Evolutionary conservation across 192 early-diverging fungal genomes (phyloP).

Genomic region (Umbelopsis sp.): DNA sequence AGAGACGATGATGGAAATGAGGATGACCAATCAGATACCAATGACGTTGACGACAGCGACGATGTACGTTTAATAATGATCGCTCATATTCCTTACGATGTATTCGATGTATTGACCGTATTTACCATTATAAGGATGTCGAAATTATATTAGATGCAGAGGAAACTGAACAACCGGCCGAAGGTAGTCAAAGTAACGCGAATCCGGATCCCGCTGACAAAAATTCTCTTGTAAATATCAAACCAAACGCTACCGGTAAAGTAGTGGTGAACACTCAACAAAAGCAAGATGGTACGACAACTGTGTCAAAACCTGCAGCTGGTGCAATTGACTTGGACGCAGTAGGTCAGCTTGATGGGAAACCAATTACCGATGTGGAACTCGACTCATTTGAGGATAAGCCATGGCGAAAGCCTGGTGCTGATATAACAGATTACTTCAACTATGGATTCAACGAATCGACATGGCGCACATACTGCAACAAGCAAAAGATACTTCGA

Average conservation of each 20-base stretch:
- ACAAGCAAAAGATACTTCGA: slow-evolving; percentile 89
- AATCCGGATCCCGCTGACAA: not conserved
- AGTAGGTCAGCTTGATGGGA: slow-evolving; percentile 77
- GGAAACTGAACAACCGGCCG: slow-evolving; percentile 33
- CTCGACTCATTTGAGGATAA: slow-evolving; percentile 94
- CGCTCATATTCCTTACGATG: not conserved
- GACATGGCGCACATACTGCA: slow-evolving; percentile 93
- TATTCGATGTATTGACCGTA: not conserved
- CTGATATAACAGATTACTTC: slow-evolving; percentile 98
- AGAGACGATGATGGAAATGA: slow-evolving; percentile 29
- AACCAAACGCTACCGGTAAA: slow-evolving; percentile 41
- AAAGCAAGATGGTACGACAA: slow-evolving; percentile 34
- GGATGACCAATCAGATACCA: slow-evolving; percentile 38
- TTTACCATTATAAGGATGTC: slow-evolving; percentile 55
- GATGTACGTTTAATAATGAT: slow-evolving; percentile 48
- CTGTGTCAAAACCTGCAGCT: slow-evolving; percentile 11
- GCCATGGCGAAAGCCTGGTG: slow-evolving; percentile 91
- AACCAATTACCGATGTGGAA: slow-evolving; percentile 87
- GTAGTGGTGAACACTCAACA: slow-evolving; percentile 36
- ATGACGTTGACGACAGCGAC: slow-evolving; percentile 63
- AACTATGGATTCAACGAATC: slow-evolving; percentile 98
- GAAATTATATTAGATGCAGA: slow-evolving; percentile 72
- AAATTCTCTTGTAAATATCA: slow-evolving; percentile 50
- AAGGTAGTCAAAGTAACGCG: slow-evolving; percentile 9
- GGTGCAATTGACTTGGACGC: slow-evolving; percentile 65